These are phyloP conservation scores for Talaromyces sp. DNA, from an alignment of 2,329 filamentous ascomycete species.

Conservation along the genomic window DNA sequence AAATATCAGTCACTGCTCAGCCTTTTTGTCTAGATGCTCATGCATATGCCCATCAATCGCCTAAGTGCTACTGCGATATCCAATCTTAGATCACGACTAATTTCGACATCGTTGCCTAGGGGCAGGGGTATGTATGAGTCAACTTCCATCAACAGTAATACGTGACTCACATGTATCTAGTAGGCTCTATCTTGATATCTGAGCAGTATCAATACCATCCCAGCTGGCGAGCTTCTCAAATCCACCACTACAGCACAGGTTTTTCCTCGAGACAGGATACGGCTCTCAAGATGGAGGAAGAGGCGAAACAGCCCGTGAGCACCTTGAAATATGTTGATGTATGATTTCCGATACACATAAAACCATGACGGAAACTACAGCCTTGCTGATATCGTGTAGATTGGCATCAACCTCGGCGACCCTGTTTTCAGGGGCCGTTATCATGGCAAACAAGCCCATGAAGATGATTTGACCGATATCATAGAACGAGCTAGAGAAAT, in stretches of 20 bases:
- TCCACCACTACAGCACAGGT: neutral
- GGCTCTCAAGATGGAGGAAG: slow-evolving; percentile 16
- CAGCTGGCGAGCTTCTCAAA: neutral
- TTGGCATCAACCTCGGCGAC: slow-evolving; percentile 95
- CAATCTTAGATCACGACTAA: slow-evolving; percentile 10
- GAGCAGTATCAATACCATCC: neutral
- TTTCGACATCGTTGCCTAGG: slow-evolving; percentile 6
- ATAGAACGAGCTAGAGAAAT: slow-evolving; percentile 72
- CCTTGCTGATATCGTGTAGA: slow-evolving; percentile 39
- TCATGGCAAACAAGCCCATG: slow-evolving; percentile 66
- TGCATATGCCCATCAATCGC: neutral
- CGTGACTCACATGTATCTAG: neutral
- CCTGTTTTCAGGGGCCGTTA: slow-evolving; percentile 83
- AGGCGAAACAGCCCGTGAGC: slow-evolving; percentile 24
- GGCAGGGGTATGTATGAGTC: slow-evolving; percentile 14
- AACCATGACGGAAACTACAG: too few relatives aligned
- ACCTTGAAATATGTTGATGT: slow-evolving; percentile 49
- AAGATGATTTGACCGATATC: slow-evolving; percentile 56
- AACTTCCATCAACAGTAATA: neutral
- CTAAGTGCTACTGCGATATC: neutral
- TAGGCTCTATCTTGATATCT: neutral
- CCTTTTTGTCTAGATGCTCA: neutral
- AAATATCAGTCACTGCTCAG: neutral
- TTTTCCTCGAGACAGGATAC: neutral
- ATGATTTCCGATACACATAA: slow-evolving; percentile 23